These are phyloP conservation scores for Picochlorum sp. DNA, from an alignment of 139 green algal species.

Conservation along the genomic window DNA sequence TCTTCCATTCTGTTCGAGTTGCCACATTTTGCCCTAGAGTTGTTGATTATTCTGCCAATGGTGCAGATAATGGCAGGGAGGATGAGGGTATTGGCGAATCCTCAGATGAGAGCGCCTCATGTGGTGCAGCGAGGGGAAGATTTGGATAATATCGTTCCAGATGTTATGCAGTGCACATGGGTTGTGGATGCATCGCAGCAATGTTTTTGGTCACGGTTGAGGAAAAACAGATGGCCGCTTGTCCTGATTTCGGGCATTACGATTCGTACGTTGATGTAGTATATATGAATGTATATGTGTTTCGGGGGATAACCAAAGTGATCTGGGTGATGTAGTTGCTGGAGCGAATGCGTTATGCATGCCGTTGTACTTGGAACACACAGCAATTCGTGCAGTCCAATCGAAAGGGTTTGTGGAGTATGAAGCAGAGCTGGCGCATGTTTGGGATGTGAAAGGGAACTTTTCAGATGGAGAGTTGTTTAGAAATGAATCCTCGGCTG, in stretches of 20 bases:
- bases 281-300: no score
- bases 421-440: no score
- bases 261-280: constrained; percentile 9
- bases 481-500: no score
- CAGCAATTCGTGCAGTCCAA: no score
- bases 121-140: neutral
- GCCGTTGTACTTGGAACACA: no score
- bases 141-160: constrained; percentile 20
- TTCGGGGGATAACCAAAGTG: no score
- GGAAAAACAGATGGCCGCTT: constrained; percentile 54
- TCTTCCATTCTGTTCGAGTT: constrained; percentile 68
- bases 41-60: constrained; percentile 74
- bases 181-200: constrained; percentile 36
- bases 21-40: constrained; percentile 77
- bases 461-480: no score
- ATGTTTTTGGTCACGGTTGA: constrained; percentile 41
- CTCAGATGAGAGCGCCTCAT: constrained; percentile 23
- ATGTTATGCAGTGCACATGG: constrained; percentile 65
- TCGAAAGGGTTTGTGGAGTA: no score
- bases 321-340: no score
- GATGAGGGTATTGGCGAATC: constrained; percentile 59
- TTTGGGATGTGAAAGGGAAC: no score
- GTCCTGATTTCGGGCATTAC: constrained; percentile 35
- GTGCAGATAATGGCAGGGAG: constrained; percentile 65
- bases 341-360: no score